Percentiles rank a stretch among this genome's conserved stretches.
Conservation (phyloP, 2,329 filamentous ascomycete genomes). For the Fusarium goolgardi region DNA sequence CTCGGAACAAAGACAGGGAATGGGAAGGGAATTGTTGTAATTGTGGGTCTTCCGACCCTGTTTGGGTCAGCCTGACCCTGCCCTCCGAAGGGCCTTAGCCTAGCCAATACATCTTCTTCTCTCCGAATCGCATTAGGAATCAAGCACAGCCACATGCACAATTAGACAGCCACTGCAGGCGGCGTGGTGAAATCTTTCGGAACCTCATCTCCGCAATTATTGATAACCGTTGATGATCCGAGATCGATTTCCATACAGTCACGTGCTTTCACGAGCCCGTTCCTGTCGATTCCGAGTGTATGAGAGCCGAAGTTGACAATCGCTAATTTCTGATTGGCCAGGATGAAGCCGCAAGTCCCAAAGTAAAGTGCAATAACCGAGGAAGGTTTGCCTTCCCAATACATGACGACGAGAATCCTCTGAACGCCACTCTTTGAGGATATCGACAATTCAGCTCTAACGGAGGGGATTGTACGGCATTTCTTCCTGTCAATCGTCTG, state of each 20-base stretch:
- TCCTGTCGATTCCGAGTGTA: constrained; percentile 41
- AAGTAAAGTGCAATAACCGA: constrained; percentile 48
- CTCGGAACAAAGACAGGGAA: constrained; percentile 23
- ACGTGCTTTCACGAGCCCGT: constrained; percentile 44
- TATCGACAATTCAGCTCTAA: constrained; percentile 37
- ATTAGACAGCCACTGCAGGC: constrained; percentile 8
- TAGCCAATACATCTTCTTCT: no score
- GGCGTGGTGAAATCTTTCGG: constrained; percentile 9
- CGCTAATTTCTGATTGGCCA: constrained; percentile 44
- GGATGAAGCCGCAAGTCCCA: constrained; percentile 23
- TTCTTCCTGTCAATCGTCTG: constrained; percentile 46
- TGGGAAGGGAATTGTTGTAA: background rate
- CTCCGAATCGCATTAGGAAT: no score
- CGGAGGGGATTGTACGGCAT: constrained; percentile 48
- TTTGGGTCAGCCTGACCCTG: no score
- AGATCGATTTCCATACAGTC: constrained; percentile 15
- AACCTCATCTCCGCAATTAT: constrained; percentile 23
- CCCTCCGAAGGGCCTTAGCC: no score
- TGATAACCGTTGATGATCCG: constrained; percentile 37
- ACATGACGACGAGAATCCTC: constrained; percentile 46
- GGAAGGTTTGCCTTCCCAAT: constrained; percentile 48
- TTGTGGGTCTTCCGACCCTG: no score
- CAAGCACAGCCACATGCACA: constrained; percentile 4
- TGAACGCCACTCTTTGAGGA: constrained; percentile 42
- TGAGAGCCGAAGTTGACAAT: constrained; percentile 50